These are phyloP conservation scores for Phytopythium litorale DNA, from an alignment of 352 stramenopile species.

Conservation along the genomic window DNA sequence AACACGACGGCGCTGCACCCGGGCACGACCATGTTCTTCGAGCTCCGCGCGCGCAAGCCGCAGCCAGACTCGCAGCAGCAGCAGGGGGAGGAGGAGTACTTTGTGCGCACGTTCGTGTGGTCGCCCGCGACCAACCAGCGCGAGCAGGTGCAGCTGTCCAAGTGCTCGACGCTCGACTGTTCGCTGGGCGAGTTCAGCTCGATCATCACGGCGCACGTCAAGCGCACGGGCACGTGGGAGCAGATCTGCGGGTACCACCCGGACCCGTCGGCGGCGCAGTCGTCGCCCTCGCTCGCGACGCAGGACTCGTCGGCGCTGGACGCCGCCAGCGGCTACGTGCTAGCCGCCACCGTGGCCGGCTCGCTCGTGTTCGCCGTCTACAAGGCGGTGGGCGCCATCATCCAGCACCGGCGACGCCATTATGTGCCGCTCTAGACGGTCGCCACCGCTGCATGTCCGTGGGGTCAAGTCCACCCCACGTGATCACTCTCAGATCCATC, in stretches of 20 bases:
- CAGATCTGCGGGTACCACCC: constrained; percentile 75
- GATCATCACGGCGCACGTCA: constrained; percentile 70
- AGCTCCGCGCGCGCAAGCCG: constrained; percentile 40
- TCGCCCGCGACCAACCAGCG: constrained; percentile 51
- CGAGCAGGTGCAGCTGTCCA: constrained; percentile 67
- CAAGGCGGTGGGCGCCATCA: constrained; percentile 46
- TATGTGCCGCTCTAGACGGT: constrained; percentile 42
- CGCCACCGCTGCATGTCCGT: neutral
- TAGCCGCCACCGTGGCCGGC: constrained; percentile 38
- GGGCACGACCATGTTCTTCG: constrained; percentile 80
- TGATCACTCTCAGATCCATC: neutral
- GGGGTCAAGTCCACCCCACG: neutral
- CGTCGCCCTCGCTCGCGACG: constrained; percentile 10
- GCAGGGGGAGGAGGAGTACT: constrained; percentile 44
- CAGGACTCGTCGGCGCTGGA: constrained; percentile 8
- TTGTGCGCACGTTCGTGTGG: constrained; percentile 76
- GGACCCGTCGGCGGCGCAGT: constrained; percentile 14
- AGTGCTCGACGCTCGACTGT: constrained; percentile 72
- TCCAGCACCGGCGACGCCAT: constrained; percentile 32
- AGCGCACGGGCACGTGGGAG: constrained; percentile 71
- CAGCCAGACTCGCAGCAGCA: constrained; percentile 8
- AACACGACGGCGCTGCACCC: constrained; percentile 66
- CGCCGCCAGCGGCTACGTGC: constrained; percentile 26
- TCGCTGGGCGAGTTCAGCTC: constrained; percentile 67
- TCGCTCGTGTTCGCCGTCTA: constrained; percentile 46